These are phyloP conservation scores for Tubosaeta sp. DNA, from an alignment of 768 basidiomycete species.

Conservation along the genomic window DNA sequence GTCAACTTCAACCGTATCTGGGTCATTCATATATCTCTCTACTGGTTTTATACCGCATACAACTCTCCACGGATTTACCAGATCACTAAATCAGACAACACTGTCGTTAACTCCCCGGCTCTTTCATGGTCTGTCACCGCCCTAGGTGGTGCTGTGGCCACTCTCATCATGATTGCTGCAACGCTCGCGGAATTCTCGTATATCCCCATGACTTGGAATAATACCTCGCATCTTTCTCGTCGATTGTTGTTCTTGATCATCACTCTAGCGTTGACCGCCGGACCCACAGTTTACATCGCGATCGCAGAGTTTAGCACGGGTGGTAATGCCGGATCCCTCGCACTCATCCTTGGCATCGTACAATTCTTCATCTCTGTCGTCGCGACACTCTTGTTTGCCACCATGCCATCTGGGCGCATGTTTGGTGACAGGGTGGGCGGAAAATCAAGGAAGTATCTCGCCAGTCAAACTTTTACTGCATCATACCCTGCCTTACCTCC, in stretches of 20 bases:
- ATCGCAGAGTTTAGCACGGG: conserved; percentile 64
- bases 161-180: conserved; percentile 91
- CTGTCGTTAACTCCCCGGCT: conserved; percentile 58
- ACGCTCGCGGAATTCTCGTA: conserved; percentile 95
- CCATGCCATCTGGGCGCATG: conserved; percentile 96
- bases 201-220: conserved; percentile 98
- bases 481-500: conserved; percentile 74
- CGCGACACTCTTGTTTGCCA: conserved; percentile 81
- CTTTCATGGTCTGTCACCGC: conserved; percentile 93
- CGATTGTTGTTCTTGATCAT: conserved; percentile 86
- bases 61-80: conserved; percentile 88
- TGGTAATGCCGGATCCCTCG: conserved; percentile 60
- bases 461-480: conserved; percentile 97
- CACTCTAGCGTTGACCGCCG: conserved; percentile 86
- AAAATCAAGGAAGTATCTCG: conserved; percentile 94
- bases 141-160: conserved; percentile 94
- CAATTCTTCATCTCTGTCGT: conserved; percentile 93
- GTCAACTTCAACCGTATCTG: conserved; percentile 99
- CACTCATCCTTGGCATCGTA: conserved; percentile 91
- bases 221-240: conserved; percentile 92
- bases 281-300: conserved; percentile 92
- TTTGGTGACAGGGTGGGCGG: conserved; percentile 97
- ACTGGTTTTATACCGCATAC: conserved; percentile 94
- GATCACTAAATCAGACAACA: conserved; percentile 28
- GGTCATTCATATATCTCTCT: conserved; percentile 94